Evolutionary conservation across 306 rosid species (phyloP), one percentile per base, ranked within the genome.

Genomic region (Casuarina equisetifolia): DNA sequence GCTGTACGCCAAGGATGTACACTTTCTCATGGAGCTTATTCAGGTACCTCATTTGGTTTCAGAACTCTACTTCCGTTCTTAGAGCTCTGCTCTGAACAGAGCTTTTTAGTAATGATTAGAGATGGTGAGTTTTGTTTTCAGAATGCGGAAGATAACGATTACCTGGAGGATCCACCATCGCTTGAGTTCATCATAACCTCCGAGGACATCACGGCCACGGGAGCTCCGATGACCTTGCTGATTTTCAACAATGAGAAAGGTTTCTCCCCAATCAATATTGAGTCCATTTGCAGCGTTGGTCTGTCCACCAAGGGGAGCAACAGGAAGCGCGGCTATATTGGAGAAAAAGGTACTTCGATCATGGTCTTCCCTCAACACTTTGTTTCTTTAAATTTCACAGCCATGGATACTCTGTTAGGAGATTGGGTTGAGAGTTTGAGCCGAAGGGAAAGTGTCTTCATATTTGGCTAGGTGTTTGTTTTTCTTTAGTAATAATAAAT

Each of bases 141-240:
- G 97, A 93, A 93, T 51, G 97, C 98, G 1, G 98, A 93, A 76
- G 98, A 91, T 52, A 93, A 93, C 32, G 83, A 86, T 73, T 93
- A 93, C 50, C 4, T 0, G n/a, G 83, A 85, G 58, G 75, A 59
- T 25, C 15, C 51, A 1, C 51, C 98, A 5, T 80, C 88, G 2
- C 83, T 93, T 1, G 90, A 89, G 77, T 91, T 93, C 79, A 66
- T 93, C 46, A 77, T 93, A 72, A 91, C 94, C 15, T 85, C 87
- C 0, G 40, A 79, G 44, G 98, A 93, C 71, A 87, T 93, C 50
- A 89, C 98, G 6, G 87, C 62, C 8, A 86, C 86, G 2, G 94
- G 93, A 64, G 93, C 93, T 70, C 80, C 86, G 6, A 80, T 93
- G 32, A 93, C 98, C 11, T 76, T 93, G 32, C 76, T 91, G 17